Evolutionary conservation across 129 eudicot genomes (phyloP), one percentile per base, ranked within the genome.

Genomic region (Flaveria trinervia): DNA sequence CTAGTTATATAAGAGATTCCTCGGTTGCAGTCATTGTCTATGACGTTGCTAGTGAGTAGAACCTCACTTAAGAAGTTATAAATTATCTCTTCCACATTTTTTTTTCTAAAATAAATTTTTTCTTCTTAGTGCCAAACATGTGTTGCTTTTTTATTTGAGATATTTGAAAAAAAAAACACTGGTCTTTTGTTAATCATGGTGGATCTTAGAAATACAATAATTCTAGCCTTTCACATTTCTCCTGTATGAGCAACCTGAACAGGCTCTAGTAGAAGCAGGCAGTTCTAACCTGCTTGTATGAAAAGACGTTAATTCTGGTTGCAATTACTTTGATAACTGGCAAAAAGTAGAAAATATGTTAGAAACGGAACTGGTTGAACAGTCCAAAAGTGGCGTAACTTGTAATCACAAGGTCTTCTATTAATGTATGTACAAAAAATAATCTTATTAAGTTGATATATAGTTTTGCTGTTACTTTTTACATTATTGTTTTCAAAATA

Each of bases 1-100:
- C 97, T 18, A 90, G 98, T 87, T 92, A 92, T 81, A 92, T 92
- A 65, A 86, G 98, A 82, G 98, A 92, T 86, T 92, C 98, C 68
- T 89, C 98, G 2, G 98, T 92, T 68, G 96, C 98, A 51, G 90
- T 89, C 45, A 73, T 92, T 57, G 96, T 85, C 46, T 92, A 88
- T 72, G 98, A 92, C 51, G 95, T 92, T 60, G 92, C 98, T 48
- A 92, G 98, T 90, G 76, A 88, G 98, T 86, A 62, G 36, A 59
- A 54, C 10, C 51, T 30, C 61, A 52, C 44, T 60, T 57, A 45
- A 6, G 13, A 78, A 45, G 18, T 62, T 44, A 55, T 25, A 67
- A 54, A 66, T 64, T 64, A 28, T 64, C 46, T 64, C 45, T 0
- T 20, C 4, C 18, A 26, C 28, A 6, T 13, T 71, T 65, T 65